phyloP scores from a whole-genome alignment of 441 rosid species.

The Aquilaria agallochum region DNA sequence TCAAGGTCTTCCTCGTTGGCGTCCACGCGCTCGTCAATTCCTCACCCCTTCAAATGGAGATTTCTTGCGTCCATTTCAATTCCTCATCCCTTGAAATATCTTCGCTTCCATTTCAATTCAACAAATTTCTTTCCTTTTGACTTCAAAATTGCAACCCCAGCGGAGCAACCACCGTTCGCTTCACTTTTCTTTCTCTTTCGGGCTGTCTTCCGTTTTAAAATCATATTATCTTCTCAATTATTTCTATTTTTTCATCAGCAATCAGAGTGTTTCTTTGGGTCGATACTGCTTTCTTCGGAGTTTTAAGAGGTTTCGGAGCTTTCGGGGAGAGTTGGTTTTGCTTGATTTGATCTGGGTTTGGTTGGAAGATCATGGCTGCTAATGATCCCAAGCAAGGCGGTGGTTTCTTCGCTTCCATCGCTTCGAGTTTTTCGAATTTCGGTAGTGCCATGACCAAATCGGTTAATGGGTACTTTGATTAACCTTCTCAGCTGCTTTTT shows the following conservation, averaged over 20 bases:
- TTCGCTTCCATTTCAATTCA: too few species aligned
- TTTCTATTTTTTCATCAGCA: conserved; percentile 1
- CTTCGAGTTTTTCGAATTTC: conserved; percentile 61
- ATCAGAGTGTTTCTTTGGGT: too few species aligned
- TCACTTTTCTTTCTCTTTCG: conserved; percentile 10
- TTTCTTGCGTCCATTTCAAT: too few species aligned
- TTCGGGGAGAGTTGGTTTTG: neutral
- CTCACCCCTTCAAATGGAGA: too few species aligned
- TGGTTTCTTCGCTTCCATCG: conserved; percentile 79
- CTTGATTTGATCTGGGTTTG: conserved; percentile 7
- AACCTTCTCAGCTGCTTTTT: neutral
- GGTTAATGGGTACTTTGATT: conserved; percentile 73
- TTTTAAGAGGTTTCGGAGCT: too few species aligned
- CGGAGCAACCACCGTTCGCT: conserved; percentile 25
- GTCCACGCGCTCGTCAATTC: too few species aligned
- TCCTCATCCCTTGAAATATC: too few species aligned
- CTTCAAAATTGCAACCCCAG: too few species aligned
- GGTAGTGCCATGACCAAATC: conserved; percentile 80
- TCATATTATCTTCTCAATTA: neutral
- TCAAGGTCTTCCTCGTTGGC: too few species aligned
- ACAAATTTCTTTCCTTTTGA: too few species aligned
- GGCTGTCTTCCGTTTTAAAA: conserved; percentile 18
- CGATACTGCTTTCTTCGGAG: too few species aligned
- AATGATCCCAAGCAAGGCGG: conserved; percentile 66
- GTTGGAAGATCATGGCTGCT: conserved; percentile 40